Base-by-base conservation (phyloP, 2,329 filamentous ascomycete genomes). In the Arthrobotrys conoides region DNA sequence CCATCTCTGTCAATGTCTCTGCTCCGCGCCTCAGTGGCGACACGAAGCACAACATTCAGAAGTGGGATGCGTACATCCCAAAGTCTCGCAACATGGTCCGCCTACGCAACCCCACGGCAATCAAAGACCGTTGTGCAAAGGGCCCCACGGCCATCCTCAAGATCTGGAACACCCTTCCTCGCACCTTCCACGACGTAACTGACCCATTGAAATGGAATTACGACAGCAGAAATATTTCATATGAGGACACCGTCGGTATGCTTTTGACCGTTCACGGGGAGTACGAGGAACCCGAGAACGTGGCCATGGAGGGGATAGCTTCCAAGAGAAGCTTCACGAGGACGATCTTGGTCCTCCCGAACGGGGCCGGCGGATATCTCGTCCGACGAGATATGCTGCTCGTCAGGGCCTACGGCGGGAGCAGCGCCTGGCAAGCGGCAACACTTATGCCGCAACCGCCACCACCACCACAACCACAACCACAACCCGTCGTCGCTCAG, bases 201-300 rank as follows among this genome's bases (percentile, higher is more conserved):
- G 89, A 93, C 57, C 85, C 90, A 12, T 87, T 89, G 82, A 92
- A 94, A 82, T 97, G 93, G 87, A 89, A 93, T 66, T 90, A 97
- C 83, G 93, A 97, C 84, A 94, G 93, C 81, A 91, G 93, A 82
- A 88, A 91, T 16, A 86, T 94, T 38, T 89, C 91, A 0, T 90
- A 91, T 38, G 87, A 96, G 24, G 93, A 92, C 3, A 92, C 95
- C 20, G 92, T 92, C 80, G 93, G 93, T 6, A 88, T 96, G 80
- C 88, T 93, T 63, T 89, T 96, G 81, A 91, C 89, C 6, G 88
- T 95, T n/a, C 92, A 96, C 82, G 92, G 93, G 80, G 92, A 95
- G 82, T 96, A 93, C 77, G 90, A 95, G 61, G 94, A 97, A 83
- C 86, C 91, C 18, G 89, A 92, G 81, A 84, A 85, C 2, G 84